These are phyloP conservation scores for Saturnispora besseyi DNA, from an alignment of 805 yeast genomes.

Conservation along the genomic window DNA sequence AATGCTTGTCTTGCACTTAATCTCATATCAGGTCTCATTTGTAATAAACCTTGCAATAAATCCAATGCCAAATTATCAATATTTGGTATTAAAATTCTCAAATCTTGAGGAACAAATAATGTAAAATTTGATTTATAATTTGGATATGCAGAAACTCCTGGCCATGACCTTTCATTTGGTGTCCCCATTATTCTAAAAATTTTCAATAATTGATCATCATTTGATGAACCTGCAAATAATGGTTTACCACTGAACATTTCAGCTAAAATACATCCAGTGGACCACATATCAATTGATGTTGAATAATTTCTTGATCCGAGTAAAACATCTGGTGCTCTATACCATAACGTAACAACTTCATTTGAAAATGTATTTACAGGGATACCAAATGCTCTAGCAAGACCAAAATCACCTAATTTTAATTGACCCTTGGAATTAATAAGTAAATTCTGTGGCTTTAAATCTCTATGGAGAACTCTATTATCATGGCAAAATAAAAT, in stretches of 20 bases:
- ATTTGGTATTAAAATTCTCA: slow-evolving; percentile 57
- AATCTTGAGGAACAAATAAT: slow-evolving; percentile 81
- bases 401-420: slow-evolving; percentile 92
- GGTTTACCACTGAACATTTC: slow-evolving; percentile 99
- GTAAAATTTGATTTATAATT: slow-evolving; percentile 81
- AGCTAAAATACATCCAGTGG: slow-evolving; percentile 95
- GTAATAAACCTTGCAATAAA: slow-evolving; percentile 48
- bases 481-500: slow-evolving; percentile 82
- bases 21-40: slow-evolving; percentile 54
- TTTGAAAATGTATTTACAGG: slow-evolving; percentile 96
- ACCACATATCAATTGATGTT: slow-evolving; percentile 97
- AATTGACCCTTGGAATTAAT: slow-evolving; percentile 85
- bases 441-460: slow-evolving; percentile 91
- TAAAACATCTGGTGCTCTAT: slow-evolving; percentile 94
- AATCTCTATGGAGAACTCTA: slow-evolving; percentile 73
- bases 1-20: slow-evolving; percentile 53
- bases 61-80: slow-evolving; percentile 64
- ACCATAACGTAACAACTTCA: slow-evolving; percentile 97
- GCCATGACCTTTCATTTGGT: slow-evolving; percentile 94
- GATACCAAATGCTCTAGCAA: slow-evolving; percentile 95
- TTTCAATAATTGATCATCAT: slow-evolving; percentile 88
- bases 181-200: slow-evolving; percentile 94
- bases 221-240: slow-evolving; percentile 89
- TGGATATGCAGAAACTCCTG: slow-evolving; percentile 85
- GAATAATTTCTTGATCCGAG: slow-evolving; percentile 93